phyloP scores from a whole-genome alignment of 2,329 filamentous ascomycete genomes.

The Clathrospora elynae region DNA sequence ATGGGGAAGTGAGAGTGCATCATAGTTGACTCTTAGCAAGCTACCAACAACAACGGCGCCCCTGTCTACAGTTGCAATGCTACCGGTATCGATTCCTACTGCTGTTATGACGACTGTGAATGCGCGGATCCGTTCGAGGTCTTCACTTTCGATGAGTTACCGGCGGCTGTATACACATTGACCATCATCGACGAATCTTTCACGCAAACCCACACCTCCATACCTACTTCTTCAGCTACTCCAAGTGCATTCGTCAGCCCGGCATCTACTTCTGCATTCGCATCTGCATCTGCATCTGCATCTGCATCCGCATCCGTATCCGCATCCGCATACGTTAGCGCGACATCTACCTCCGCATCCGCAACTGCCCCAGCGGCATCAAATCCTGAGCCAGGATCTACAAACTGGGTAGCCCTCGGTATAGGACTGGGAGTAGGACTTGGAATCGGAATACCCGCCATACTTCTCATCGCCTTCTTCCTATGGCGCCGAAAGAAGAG shows the following conservation, averaged over 20 bases:
- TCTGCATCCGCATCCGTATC: too few species aligned
- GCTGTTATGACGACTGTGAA: conserved; percentile 36
- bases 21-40: conserved; percentile 17
- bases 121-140: conserved; percentile 27
- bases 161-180: conserved; percentile 29
- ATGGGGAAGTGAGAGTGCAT: background rate
- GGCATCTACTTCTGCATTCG: conserved; percentile 2
- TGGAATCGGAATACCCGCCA: too few species aligned
- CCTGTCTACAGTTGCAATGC: conserved; percentile 35
- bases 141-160: conserved; percentile 23
- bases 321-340: background rate
- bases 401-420: conserved; percentile 1
- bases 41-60: conserved; percentile 29
- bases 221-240: background rate
- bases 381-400: conserved; percentile 1
- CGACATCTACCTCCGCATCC: conserved; percentile 1
- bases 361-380: conserved; percentile 6
- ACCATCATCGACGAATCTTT: conserved; percentile 36
- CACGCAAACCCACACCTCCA: conserved; percentile 26
- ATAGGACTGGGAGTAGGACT: conserved; percentile 5
- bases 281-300: conserved; percentile 4
- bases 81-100: conserved; percentile 32
- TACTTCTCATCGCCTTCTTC: conserved; percentile 3
- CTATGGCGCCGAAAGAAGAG: conserved; percentile 6
- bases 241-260: background rate